Conservation (phyloP, 257 asterid genomes). For the Ballota nigra region DNA sequence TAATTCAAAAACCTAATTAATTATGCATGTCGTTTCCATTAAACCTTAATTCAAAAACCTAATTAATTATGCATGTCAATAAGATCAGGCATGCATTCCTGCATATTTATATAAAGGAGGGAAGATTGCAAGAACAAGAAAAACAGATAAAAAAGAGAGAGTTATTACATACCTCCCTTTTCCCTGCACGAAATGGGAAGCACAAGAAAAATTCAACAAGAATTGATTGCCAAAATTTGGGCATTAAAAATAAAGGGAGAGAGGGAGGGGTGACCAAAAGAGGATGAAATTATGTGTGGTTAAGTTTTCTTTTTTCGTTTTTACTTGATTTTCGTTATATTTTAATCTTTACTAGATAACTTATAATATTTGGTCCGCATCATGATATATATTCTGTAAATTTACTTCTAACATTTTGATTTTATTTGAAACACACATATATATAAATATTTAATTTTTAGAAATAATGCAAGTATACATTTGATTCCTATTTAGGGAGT, state of each 20-base stretch:
- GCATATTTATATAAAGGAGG: not conserved
- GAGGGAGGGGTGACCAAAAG: not conserved
- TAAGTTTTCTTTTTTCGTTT: not conserved
- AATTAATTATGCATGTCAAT: not conserved
- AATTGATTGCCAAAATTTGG: not conserved
- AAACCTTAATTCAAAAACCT: not conserved
- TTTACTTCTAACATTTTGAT: too few relatives aligned
- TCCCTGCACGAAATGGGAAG: conserved; percentile 17
- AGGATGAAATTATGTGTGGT: conserved; percentile 14
- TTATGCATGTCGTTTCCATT: too few relatives aligned
- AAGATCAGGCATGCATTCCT: not conserved
- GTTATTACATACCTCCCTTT: conserved; percentile 28
- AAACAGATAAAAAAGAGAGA: not conserved
- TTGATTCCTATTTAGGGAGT: too few relatives aligned
- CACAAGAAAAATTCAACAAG: conserved; percentile 2
- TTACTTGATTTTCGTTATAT: not conserved
- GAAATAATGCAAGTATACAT: too few relatives aligned
- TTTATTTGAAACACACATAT: too few relatives aligned
- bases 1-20: too few relatives aligned
- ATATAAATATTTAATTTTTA: too few relatives aligned
- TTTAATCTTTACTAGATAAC: too few relatives aligned
- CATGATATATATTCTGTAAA: too few relatives aligned
- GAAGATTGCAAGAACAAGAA: not conserved
- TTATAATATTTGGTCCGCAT: too few relatives aligned
- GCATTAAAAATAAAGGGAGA: not conserved